Evolutionary conservation across 139 green algal species (phyloP).

Genomic region (Chlamydomonas sp.): DNA sequence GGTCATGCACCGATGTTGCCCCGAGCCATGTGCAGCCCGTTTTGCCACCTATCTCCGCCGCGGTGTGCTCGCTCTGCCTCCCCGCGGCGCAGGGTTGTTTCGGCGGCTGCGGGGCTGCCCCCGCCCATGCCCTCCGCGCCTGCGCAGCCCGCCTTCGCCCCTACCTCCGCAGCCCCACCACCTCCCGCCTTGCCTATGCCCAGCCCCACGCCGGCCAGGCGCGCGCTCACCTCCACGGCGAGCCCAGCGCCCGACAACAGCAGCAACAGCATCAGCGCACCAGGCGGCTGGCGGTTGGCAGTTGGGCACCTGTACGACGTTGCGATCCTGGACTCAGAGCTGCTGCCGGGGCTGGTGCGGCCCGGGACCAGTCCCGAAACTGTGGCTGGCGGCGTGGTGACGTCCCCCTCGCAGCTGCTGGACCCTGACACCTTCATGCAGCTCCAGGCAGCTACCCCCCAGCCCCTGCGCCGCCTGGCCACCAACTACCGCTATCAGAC

Average conservation of each 20-base stretch:
- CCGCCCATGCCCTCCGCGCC: too few relatives aligned
- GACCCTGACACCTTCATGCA: not conserved
- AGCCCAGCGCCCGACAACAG: not conserved
- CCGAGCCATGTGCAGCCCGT: too few relatives aligned
- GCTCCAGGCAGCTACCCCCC: not conserved
- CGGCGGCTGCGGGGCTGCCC: too few relatives aligned
- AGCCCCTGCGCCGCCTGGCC: not conserved
- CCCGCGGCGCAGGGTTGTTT: too few relatives aligned
- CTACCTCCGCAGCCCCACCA: too few relatives aligned
- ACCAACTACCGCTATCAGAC: not conserved
- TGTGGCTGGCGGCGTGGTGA: not conserved
- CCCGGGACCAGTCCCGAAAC: too few relatives aligned
- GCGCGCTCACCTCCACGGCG: not conserved
- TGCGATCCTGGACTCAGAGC: slow-evolving; percentile 27
- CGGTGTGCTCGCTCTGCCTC: too few relatives aligned
- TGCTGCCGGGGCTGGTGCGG: not conserved
- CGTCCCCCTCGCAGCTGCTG: not conserved
- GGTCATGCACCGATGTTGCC: too few relatives aligned
- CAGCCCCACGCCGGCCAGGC: not conserved
- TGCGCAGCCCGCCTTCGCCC: too few relatives aligned
- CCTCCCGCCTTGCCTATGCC: too few relatives aligned
- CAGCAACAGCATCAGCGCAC: not conserved
- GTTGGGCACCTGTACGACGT: slow-evolving; percentile 1
- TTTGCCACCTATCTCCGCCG: too few relatives aligned
- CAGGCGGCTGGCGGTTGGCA: not conserved